Base-by-base conservation (phyloP, 257 asterid species). In the Coffea eugenioides region DNA sequence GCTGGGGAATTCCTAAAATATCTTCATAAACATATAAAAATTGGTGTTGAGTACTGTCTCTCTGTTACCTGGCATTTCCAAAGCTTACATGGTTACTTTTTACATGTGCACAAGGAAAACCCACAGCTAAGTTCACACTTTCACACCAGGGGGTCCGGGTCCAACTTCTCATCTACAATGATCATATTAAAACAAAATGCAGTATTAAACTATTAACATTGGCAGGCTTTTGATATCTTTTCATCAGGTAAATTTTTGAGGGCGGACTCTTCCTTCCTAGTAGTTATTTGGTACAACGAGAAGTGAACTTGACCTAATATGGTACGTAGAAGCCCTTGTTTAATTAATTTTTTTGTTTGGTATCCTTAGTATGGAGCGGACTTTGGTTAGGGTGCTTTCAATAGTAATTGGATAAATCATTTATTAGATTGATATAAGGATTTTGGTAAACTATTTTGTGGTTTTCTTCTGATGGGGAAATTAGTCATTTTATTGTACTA, bases 121-220 rank as follows among this genome's bases (percentile, higher is more conserved):
- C 43, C 43, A 39, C 43, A 39, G 5, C 43, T 39, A 39, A 39
- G 43, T 39, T 39, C 43, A 39, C 43, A 39, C 43, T 59, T 80
- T 73, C 79, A 80, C 83, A 80, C 75, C 1, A 2, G 49, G 43
- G 71, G 18, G 20, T 46, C 82, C 82, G 71, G 18, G 20, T 31
- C 82, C 82, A 61, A 72, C 72, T 79, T 61, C 69, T 10, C 14
- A 77, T 52, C 75, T 77, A 51, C 48, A 77, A 57, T 68, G 14
- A 36, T 39, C 43, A 39, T 39, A 36, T 39, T 15, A 34, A 36
- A 39, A 67, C 72, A 34, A 36, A 68, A 27, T 65, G 36, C 10
- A n/a, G 18, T 64, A 27, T 10, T n/a, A 27, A 27, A 11, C 8
- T 3, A 25, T 25, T 39, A 39, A 39, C 5, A 39, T 4, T 68